Evolutionary conservation across 2,329 filamentous ascomycete species (phyloP).

Genomic region (Fusarium sp.): DNA sequence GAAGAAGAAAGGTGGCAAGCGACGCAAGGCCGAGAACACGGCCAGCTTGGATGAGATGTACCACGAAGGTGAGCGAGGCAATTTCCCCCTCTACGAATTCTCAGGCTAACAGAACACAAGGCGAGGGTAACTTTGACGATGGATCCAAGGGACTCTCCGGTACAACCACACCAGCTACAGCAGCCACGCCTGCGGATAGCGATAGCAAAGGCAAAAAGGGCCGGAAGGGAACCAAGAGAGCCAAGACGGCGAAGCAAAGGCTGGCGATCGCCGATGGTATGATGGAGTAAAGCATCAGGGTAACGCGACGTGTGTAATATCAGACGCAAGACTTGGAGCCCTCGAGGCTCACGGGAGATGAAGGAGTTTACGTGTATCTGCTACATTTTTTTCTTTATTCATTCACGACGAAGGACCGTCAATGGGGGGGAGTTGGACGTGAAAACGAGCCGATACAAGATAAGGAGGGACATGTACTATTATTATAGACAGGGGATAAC

Average conservation of each 20-base stretch:
- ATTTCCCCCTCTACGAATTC: background rate
- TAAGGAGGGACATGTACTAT: slow-evolving; percentile 39
- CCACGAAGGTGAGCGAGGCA: slow-evolving; percentile 82
- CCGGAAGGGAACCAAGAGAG: slow-evolving; percentile 63
- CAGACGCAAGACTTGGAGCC: slow-evolving; percentile 28
- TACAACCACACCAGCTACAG: slow-evolving; percentile 81
- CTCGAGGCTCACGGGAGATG: slow-evolving; percentile 21
- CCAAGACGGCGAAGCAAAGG: slow-evolving; percentile 74
- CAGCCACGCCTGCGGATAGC: slow-evolving; percentile 79
- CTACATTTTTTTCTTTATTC: slow-evolving; percentile 14
- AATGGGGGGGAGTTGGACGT: slow-evolving; percentile 37
- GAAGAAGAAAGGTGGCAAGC: slow-evolving; percentile 68
- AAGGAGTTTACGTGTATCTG: slow-evolving; percentile 34
- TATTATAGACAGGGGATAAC: slow-evolving; percentile 42
- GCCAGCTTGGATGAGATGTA: slow-evolving; percentile 96
- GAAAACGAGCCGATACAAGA: slow-evolving; percentile 35
- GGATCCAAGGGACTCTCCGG: slow-evolving; percentile 67
- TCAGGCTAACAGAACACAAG: slow-evolving; percentile 58
- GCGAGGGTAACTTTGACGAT: slow-evolving; percentile 96
- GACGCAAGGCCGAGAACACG: slow-evolving; percentile 62
- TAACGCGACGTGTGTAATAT: slow-evolving; percentile 37
- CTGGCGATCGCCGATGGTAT: slow-evolving; percentile 72
- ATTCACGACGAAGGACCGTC: slow-evolving; percentile 19
- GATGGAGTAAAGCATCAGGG: slow-evolving; percentile 43
- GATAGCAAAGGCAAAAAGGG: slow-evolving; percentile 62